A percentile compares a stretch with the other conserved stretches of the same genome.
These are phyloP conservation scores for Solanum sitiens DNA, from an alignment of 257 asterid genomes.

Conservation along the genomic window DNA sequence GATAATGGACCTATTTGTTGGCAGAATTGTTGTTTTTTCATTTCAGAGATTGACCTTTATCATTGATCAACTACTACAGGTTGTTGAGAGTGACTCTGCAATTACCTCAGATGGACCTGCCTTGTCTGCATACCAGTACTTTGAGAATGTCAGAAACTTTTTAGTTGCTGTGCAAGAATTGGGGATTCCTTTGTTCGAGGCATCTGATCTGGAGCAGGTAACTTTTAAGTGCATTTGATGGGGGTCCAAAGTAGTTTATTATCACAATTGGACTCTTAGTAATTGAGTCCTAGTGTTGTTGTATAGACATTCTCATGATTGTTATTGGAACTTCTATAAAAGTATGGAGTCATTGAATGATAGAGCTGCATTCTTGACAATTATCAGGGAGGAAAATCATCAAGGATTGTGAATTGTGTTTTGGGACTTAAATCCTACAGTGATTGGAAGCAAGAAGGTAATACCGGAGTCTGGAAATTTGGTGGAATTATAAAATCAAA, in stretches of 20 bases:
- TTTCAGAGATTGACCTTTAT: not conserved
- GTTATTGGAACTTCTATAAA: not conserved
- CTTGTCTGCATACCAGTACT: slow-evolving; percentile 81
- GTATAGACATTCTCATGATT: not conserved
- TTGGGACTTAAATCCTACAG: slow-evolving; percentile 80
- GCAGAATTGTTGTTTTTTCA: not conserved
- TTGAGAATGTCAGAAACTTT: slow-evolving; percentile 90
- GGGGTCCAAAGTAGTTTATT: not conserved
- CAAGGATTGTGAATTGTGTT: slow-evolving; percentile 84
- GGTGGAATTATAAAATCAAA: slow-evolving; percentile 70
- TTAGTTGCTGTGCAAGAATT: slow-evolving; percentile 82
- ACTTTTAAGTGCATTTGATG: not conserved
- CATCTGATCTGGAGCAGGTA: slow-evolving; percentile 96
- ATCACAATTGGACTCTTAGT: not conserved
- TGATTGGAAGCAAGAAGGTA: slow-evolving; percentile 80
- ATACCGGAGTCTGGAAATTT: slow-evolving; percentile 76
- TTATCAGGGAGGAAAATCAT: slow-evolving; percentile 87
- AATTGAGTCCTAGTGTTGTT: not conserved
- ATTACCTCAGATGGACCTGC: slow-evolving; percentile 90
- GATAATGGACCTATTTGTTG: not conserved
- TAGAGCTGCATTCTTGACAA: not conserved
- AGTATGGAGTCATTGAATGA: not conserved
- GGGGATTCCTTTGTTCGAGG: slow-evolving; percentile 94
- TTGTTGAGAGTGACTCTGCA: slow-evolving; percentile 73
- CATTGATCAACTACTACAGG: slow-evolving; percentile 36